Percentiles rank a stretch among this genome's conserved stretches.
These are phyloP conservation scores for Lobosporangium transversale DNA, from an alignment of 192 early-diverging fungal genomes.

Conservation along the genomic window DNA sequence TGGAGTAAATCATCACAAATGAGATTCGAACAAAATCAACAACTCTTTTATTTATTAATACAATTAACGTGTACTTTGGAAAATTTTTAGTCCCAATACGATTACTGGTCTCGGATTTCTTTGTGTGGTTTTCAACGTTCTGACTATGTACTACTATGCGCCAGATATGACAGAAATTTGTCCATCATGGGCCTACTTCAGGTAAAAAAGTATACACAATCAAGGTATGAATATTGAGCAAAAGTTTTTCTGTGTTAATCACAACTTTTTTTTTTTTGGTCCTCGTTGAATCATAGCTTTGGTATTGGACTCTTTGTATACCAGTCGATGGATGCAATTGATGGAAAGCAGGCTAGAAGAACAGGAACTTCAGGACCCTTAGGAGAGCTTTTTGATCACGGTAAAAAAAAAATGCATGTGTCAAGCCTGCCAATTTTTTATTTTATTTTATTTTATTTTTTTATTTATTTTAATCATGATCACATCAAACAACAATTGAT, in stretches of 20 bases:
- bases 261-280: background rate
- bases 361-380: constrained; percentile 88
- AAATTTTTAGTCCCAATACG: constrained; percentile 78
- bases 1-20: constrained; percentile 1
- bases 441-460: background rate
- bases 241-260: background rate
- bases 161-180: constrained; percentile 74
- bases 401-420: constrained; percentile 55
- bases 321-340: constrained; percentile 92
- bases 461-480: background rate
- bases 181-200: constrained; percentile 86
- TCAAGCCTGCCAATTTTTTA: background rate
- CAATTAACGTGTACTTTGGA: background rate
- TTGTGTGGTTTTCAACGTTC: constrained; percentile 79
- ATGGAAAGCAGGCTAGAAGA: constrained; percentile 94
- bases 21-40: too few species aligned
- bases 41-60: background rate
- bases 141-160: constrained; percentile 75
- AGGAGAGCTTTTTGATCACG: constrained; percentile 97
- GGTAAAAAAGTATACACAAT: too few species aligned
- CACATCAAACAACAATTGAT: too few species aligned
- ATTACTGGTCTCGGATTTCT: constrained; percentile 89
- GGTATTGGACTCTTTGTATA: constrained; percentile 87
- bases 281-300: constrained; percentile 53
- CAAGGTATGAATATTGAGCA: too few species aligned